Base-by-base conservation (phyloP, 805 yeast species). In the Lachancea fermentati region DNA sequence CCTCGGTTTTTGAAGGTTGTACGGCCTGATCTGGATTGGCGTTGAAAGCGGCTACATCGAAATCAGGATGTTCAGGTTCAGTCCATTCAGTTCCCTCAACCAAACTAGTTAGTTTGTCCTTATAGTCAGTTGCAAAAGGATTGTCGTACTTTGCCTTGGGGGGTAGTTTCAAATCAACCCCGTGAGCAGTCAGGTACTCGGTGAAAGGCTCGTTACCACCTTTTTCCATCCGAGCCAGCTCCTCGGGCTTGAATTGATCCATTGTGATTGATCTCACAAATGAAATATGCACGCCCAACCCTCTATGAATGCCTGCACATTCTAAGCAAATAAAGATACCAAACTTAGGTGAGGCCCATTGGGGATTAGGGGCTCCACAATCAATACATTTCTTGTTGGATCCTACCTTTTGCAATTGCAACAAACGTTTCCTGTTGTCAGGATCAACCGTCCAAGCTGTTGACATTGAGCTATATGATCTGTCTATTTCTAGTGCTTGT, bases 261-360 rank as follows among this genome's bases (percentile, higher is more conserved):
- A 93, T 93, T 5, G 97, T 93, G 52, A 93, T 89, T 19, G 95
- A 84, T 59, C 98, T 75, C 28, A 93, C 97, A 68, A 93, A 93
- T 31, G 97, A 89, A 43, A 93, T 80, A 62, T 93, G 98, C 32
- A 93, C 98, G 30, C 98, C 98, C 35, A 93, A 70, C 9, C 97
- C 95, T 63, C 95, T 75, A 63, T 93, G 99, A 42, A 83, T 71
- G 34, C 99, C 99, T 14, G 98, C 98, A 69, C 98, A 93, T 61
- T 93, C 99, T 30, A 93, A 74, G 65, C 98, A 93, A 58, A 93
- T 91, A 65, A 89, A 93, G 45, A 93, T 85, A 45, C 98, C 98
- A 66, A 91, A 88, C 64, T 93, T 93, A 28, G 97, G 97, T 11
- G 96, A 87, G 2, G 97, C 97, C 98, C 98, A 93, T 63, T 93